phyloP scores from a whole-genome alignment of 164 flowering plant genomes.

The Annona squamosa region DNA sequence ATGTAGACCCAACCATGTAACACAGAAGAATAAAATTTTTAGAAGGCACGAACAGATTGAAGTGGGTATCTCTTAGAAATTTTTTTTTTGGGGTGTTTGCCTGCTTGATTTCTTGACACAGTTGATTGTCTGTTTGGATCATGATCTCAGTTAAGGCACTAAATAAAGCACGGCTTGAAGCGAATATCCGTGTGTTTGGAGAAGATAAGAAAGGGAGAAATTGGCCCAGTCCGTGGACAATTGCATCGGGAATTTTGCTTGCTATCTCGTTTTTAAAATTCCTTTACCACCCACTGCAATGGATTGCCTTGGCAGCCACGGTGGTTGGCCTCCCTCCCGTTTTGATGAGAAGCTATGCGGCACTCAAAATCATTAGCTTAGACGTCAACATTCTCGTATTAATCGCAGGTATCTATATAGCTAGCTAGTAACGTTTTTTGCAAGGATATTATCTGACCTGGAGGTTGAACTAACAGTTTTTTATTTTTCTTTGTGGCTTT shows the following conservation, averaged over 20 bases:
- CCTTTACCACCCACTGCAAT: not conserved
- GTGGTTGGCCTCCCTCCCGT: not conserved
- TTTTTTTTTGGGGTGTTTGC: too few relatives aligned
- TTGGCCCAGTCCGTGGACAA: not conserved
- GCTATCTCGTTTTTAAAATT: not conserved
- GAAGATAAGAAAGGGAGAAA: not conserved
- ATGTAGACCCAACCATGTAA: too few relatives aligned
- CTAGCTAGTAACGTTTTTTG: too few relatives aligned
- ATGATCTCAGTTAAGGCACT: not conserved
- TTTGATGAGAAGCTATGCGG: not conserved
- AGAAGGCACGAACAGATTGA: too few relatives aligned
- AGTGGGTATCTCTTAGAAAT: too few relatives aligned
- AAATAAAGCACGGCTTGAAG: not conserved
- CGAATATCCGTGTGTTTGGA: not conserved
- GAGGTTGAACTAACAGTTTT: too few relatives aligned
- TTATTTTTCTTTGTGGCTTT: not conserved
- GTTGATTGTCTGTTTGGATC: too few relatives aligned
- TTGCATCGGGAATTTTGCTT: not conserved
- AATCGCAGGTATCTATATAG: not conserved
- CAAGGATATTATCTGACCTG: too few relatives aligned
- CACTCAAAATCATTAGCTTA: not conserved
- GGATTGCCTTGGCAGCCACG: not conserved
- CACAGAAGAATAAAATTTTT: too few relatives aligned
- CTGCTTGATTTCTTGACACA: too few relatives aligned
- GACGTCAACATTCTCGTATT: not conserved